Percentiles rank a stretch among this genome's conserved stretches.
Evolutionary conservation across 345 rosid genomes (phyloP).

Genomic region (Salix udensis): DNA sequence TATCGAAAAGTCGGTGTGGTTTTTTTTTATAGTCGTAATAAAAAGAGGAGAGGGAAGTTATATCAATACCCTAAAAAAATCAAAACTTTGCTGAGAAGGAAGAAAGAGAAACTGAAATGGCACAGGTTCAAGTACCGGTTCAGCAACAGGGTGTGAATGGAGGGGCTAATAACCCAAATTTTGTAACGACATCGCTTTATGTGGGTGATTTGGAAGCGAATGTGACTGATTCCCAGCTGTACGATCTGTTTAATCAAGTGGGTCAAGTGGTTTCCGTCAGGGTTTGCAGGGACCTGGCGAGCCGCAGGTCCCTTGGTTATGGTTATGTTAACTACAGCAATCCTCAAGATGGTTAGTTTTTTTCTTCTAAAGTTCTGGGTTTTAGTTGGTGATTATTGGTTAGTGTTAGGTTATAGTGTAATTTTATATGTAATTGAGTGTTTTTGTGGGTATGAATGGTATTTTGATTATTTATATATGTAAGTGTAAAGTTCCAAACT

Average conservation of each 20-base stretch:
- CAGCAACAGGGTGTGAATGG: conserved; percentile 54
- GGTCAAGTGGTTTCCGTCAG: conserved; percentile 85
- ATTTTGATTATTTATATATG: background rate
- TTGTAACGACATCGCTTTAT: conserved; percentile 73
- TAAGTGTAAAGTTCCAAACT: background rate
- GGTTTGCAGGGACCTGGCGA: conserved; percentile 68
- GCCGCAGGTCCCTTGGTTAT: conserved; percentile 81
- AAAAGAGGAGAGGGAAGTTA: conserved; percentile 80
- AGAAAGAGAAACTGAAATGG: conserved; percentile 35
- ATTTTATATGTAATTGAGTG: background rate
- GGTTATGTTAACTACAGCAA: conserved; percentile 81
- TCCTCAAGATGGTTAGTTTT: conserved; percentile 62
- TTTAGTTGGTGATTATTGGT: background rate
- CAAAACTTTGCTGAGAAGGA: background rate
- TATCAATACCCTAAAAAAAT: conserved; percentile 11
- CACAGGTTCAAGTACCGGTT: conserved; percentile 59
- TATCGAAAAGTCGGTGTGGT: conserved; percentile 10
- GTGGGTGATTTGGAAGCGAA: conserved; percentile 85
- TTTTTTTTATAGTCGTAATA: conserved; percentile 19
- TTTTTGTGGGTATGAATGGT: background rate
- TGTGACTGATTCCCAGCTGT: conserved; percentile 77
- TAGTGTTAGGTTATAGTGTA: background rate
- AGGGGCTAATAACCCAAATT: conserved; percentile 36
- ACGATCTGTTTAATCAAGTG: conserved; percentile 72
- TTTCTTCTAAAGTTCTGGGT: background rate